Evolutionary conservation across 345 rosid genomes (phyloP), one percentile per base, ranked within the genome.

Genomic region (Dipteronia dyeriana): DNA sequence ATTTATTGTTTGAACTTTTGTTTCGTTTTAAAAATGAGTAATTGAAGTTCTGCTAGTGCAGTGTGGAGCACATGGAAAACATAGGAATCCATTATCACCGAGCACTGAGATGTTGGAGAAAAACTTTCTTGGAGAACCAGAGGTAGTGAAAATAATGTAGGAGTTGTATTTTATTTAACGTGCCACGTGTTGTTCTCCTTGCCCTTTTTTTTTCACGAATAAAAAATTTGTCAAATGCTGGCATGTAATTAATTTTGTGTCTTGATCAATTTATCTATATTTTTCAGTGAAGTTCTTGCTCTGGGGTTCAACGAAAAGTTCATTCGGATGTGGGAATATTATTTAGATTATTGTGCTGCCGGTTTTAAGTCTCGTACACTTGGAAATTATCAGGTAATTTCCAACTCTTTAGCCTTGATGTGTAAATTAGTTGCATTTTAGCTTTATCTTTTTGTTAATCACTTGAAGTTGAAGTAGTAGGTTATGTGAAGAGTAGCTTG

Each of bases 11-110:
- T 45, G 63, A 41, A 0, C 45, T 2, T 62, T 0, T 16, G 47
- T 76, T 45, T 64, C 63, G n/a, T 68, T 14, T 51, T 51, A 11
- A 7, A 22, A 29, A 16, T 16, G 62, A 3, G 49, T 76, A 26
- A 23, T n/a, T 49, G 34, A 43, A 64, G 60, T 43, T 23, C n/a
- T 29, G 5, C 31, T 1, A 14, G 16, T 53, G 77, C 87, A 93
- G 98, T 70, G 90, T 93, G 80, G 97, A 95, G 87, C 90, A 95
- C 25, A 89, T 86, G 83, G 97, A 95, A 75, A 92, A 93, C 75
- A 85, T 95, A 57, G 99, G 97, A 23, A 83, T 90, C 67, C 97
- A 93, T 83, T 95, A 90, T 81, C 88, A 88, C 84, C 91, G 85
- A 79, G 93, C 98, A 13, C 81, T 93, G 43, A 84, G 91, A 83